Evolutionary conservation across 2,329 filamentous ascomycete species (phyloP).

Genomic region (Diaporthe capsici): DNA sequence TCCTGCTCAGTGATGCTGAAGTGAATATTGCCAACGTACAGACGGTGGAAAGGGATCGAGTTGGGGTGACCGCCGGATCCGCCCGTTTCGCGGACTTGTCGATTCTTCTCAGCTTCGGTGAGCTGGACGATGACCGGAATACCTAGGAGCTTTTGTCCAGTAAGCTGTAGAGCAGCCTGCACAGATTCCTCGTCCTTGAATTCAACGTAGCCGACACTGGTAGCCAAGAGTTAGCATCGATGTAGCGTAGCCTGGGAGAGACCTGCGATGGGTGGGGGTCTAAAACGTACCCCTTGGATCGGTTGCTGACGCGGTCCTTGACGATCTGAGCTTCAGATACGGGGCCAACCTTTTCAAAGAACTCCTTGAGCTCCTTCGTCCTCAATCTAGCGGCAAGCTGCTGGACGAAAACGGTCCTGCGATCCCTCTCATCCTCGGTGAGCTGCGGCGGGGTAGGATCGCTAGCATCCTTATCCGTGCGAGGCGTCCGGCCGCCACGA

Average conservation of each 20-base stretch:
- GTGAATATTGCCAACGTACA: slow-evolving; percentile 99
- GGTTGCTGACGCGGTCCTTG: slow-evolving; percentile 95
- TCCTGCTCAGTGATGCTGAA: slow-evolving; percentile 99
- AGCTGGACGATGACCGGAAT: slow-evolving; percentile 99
- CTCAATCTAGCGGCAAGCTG: slow-evolving; percentile 95
- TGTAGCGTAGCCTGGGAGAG: background rate
- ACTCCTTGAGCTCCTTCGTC: slow-evolving; percentile 91
- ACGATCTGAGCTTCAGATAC: slow-evolving; percentile 99
- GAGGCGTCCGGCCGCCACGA: slow-evolving; percentile 59
- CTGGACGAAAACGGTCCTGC: slow-evolving; percentile 97
- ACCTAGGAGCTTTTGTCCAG: slow-evolving; percentile 97
- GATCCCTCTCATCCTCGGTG: slow-evolving; percentile 96
- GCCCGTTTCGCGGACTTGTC: slow-evolving; percentile 89
- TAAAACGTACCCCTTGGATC: slow-evolving; percentile 91
- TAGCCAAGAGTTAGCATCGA: slow-evolving; percentile 23
- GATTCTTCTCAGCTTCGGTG: slow-evolving; percentile 99
- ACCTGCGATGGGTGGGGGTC: background rate
- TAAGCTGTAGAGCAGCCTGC: slow-evolving; percentile 93
- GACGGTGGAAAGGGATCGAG: slow-evolving; percentile 93
- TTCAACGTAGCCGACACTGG: slow-evolving; percentile 98
- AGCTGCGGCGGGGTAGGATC: slow-evolving; percentile 74
- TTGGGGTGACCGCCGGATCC: slow-evolving; percentile 78
- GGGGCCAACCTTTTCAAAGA: slow-evolving; percentile 94
- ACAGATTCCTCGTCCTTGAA: slow-evolving; percentile 98
- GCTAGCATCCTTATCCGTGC: slow-evolving; percentile 66